Base-by-base conservation (phyloP, 2,329 filamentous ascomycete species). In the Didymella arachidicola region DNA sequence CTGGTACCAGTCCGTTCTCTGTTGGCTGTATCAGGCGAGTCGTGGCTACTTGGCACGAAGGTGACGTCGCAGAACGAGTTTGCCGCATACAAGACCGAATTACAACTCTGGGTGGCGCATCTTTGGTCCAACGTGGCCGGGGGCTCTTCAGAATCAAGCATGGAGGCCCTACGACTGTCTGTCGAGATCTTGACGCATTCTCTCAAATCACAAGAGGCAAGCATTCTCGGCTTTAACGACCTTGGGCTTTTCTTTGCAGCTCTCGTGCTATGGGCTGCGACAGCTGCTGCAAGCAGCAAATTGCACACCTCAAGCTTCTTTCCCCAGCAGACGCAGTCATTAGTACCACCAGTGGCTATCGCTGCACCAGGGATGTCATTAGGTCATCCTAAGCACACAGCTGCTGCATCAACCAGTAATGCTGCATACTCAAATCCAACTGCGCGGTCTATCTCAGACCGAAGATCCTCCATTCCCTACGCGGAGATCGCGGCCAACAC, bases 11-110 rank as follows among this genome's bases (percentile, higher is more conserved):
- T 80, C 5, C 77, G 78, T 19, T 74, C 78, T 1, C 66, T 82
- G 4, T 66, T 82, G 14, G 79, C 79, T 29, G 74, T 81, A 0
- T 74, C 77, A 4, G 79, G 79, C 34, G 79, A 81, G 50, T 75
- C 77, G 16, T 82, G 79, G 79, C 71, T 80, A 8, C 66, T 81
- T n/a, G 76, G 71, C 1, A 77, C 79, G 57, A 80, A 81, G 48
- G 65, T 81, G 2, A 57, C 71, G 25, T 70, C 70, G 14, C 65
- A 67, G 7, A 67, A 68, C 14, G 71, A 74, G n/a, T 79, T 76
- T 58, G 57, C 62, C 16, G 57, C 43, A 6, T 61, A 75, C 7
- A 78, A 77, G 55, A 57, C 64, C 3, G 72, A 68, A 1, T 65
- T 79, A 7, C 66, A 67, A 11, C 61, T 67, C 2, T 82, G 80